phyloP scores from a whole-genome alignment of 208 protist species.

The Acanthamoeba castellanii region DNA sequence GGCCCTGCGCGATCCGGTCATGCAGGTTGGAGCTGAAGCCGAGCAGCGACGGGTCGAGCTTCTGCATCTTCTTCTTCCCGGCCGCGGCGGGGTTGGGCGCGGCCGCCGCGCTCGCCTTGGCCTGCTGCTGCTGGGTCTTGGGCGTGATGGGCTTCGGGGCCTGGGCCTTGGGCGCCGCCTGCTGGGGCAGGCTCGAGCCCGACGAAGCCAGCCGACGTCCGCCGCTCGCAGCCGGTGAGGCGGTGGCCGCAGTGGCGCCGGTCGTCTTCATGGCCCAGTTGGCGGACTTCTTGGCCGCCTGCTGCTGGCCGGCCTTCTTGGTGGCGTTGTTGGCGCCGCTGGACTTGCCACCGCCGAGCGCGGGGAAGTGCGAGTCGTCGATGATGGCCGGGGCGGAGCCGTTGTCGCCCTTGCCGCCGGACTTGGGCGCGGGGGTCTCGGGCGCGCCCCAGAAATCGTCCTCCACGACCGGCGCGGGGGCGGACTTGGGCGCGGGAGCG shows the following conservation, averaged over 20 bases:
- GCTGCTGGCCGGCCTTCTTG: not conserved
- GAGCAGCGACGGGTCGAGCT: constrained; percentile 40
- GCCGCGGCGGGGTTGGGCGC: too few species aligned
- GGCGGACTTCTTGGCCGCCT: not conserved
- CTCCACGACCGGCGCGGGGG: not conserved
- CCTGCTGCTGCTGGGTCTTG: not conserved
- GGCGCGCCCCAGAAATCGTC: constrained; percentile 33
- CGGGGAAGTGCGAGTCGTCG: constrained; percentile 15
- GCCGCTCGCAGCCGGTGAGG: not conserved
- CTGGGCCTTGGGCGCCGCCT: not conserved
- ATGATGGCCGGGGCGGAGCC: not conserved
- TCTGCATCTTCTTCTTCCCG: constrained; percentile 58
- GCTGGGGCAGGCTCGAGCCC: not conserved
- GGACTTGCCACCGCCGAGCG: not conserved
- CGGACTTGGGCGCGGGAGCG: not conserved
- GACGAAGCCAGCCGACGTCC: too few species aligned
- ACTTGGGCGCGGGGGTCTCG: not conserved
- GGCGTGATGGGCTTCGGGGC: not conserved
- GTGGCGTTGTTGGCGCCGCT: not conserved
- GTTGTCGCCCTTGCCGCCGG: too few species aligned
- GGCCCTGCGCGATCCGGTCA: not conserved
- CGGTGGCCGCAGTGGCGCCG: not conserved
- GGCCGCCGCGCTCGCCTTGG: not conserved
- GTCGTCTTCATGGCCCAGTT: not conserved
- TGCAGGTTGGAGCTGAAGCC: constrained; percentile 52